Conservation (phyloP, 768 basidiomycete genomes). For the Xanthoconium stramineum region DNA sequence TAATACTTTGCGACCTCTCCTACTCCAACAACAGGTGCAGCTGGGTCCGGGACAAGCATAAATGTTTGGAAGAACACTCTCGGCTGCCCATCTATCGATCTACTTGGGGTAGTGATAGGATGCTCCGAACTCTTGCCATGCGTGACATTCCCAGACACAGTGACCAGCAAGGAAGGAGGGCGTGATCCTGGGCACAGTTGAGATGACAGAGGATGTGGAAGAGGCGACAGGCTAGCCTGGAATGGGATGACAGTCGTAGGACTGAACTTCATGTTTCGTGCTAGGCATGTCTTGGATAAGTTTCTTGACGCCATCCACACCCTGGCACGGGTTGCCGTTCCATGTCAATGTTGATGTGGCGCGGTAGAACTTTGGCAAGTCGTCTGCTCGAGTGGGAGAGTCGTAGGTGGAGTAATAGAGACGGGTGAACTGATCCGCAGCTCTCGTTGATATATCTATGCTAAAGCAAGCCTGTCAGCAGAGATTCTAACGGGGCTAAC, state of each 20-base stretch:
- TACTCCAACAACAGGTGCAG: constrained; percentile 56
- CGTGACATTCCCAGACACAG: constrained; percentile 76
- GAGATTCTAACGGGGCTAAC: neutral
- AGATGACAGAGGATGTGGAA: constrained; percentile 6
- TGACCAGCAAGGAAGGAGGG: constrained; percentile 75
- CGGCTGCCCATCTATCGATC: constrained; percentile 70
- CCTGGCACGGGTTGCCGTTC: constrained; percentile 82
- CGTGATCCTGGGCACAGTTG: constrained; percentile 52
- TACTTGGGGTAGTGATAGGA: constrained; percentile 44
- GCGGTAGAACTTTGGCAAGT: constrained; percentile 81
- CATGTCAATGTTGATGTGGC: constrained; percentile 72
- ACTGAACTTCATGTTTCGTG: constrained; percentile 82
- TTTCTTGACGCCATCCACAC: constrained; percentile 62
- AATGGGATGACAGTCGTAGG: constrained; percentile 88
- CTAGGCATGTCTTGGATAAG: constrained; percentile 71
- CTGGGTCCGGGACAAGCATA: constrained; percentile 75
- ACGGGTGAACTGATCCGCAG: constrained; percentile 79
- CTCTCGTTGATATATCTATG: constrained; percentile 81
- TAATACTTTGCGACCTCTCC: constrained; percentile 83
- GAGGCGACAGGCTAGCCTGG: constrained; percentile 50
- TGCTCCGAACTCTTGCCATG: constrained; percentile 65
- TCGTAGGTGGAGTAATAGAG: constrained; percentile 84
- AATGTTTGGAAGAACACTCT: constrained; percentile 88
- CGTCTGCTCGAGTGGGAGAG: constrained; percentile 68
- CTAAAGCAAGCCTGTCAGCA: constrained; percentile 37